Evolutionary conservation across 2,329 filamentous ascomycete species (phyloP), one percentile per base, ranked within the genome.

Genomic region (Blumeriella jaapii): DNA sequence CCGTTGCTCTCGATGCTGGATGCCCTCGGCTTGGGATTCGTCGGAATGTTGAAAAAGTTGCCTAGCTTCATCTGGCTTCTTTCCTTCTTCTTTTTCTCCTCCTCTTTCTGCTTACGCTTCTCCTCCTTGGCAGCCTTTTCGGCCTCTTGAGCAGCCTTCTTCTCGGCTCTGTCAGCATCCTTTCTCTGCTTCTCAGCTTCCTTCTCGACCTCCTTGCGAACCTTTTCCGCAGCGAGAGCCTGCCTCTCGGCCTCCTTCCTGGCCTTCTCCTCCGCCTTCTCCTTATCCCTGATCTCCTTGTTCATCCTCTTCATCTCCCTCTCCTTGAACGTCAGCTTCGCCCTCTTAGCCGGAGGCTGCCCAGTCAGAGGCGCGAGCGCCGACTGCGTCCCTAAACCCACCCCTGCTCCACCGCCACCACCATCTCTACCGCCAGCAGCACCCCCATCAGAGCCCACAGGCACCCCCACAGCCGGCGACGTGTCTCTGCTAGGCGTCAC

Each of bases 11-110:
- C 55, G 13, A 40, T 30, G 35, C 42, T 49, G 2, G 31, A 32
- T 29, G 30, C 39, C 34, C 41, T 41, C 20, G 27, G 29, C 27
- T 36, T 39, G 28, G 36, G 6, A 6, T 30, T 28, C 9, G 38
- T 14, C 22, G 42, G 45, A 16, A 43, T 34, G 11, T 37, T 42
- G 32, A 50, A 53, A 39, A 51, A 49, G 8, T 33, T 45, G 16
- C 30, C 55, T n/a, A 57, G 42, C 24, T 53, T 58, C 46, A 61
- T 62, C 40, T 67, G 62, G 33, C 61, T 61, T 26, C 62, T 59
- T 31, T 63, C 65, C 39, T 66, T 62, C 35, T 59, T 57, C 40
- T 59, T 61, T 41, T 56, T 54, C 38, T 57, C 55, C 5, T 56
- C 54, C 45, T 59, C 56, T 45, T 54, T 53, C 32, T 45, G 41